phyloP scores from a whole-genome alignment of 805 yeast genomes.

The Ogataea corticis region DNA sequence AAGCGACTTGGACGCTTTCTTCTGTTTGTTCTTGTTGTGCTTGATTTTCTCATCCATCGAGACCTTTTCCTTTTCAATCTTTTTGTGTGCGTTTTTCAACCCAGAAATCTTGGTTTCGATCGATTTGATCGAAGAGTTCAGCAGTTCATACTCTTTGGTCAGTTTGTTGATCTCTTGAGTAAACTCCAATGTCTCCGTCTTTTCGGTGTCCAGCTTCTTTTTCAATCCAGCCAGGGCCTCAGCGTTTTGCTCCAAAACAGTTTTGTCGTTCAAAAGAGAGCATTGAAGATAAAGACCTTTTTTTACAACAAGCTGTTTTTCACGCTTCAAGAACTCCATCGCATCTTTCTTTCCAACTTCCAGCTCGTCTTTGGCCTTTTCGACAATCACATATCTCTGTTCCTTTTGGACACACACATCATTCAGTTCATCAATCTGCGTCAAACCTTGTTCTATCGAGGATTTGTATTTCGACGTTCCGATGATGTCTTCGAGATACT shows the following conservation, averaged over 20 bases:
- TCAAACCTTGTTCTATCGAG: conserved; percentile 63
- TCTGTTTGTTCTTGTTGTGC: conserved; percentile 57
- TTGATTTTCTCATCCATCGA: conserved; percentile 76
- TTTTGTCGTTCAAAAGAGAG: conserved; percentile 41
- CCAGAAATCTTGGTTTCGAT: conserved; percentile 29
- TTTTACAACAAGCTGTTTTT: conserved; percentile 56
- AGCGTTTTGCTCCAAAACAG: conserved; percentile 40
- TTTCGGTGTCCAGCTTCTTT: conserved; percentile 43
- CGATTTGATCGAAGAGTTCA: conserved; percentile 25
- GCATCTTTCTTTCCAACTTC: conserved; percentile 71
- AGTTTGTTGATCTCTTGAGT: conserved; percentile 37
- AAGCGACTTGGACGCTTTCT: conserved; percentile 58
- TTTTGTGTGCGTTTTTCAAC: conserved; percentile 39
- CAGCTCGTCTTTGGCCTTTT: conserved; percentile 62
- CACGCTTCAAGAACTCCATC: conserved; percentile 59
- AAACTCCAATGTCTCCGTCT: conserved; percentile 40
- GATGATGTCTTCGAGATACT: conserved; percentile 93
- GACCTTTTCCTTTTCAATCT: conserved; percentile 58
- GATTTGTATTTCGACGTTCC: conserved; percentile 88
- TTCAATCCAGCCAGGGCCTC: conserved; percentile 41
- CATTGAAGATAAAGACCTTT: conserved; percentile 59
- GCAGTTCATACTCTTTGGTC: conserved; percentile 31
- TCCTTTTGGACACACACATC: conserved; percentile 82
- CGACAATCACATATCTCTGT: conserved; percentile 74
- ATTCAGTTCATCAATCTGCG: conserved; percentile 69